Evolutionary conservation across 2,329 filamentous ascomycete genomes (phyloP).

Genomic region (Dactylellina drechsleri): DNA sequence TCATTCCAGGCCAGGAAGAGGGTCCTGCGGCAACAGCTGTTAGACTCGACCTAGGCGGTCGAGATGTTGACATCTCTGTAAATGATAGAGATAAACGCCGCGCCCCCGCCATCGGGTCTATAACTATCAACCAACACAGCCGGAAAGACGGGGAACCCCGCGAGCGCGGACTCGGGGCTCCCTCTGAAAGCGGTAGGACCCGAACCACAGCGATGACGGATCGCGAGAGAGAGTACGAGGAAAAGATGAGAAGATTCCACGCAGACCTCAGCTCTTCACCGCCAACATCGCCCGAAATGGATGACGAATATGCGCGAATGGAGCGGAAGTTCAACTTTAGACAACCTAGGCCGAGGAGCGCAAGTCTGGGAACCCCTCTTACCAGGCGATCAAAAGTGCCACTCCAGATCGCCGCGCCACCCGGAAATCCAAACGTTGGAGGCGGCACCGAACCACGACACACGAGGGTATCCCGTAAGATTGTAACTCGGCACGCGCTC

Average conservation of each 20-base stretch:
- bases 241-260: constrained; percentile 47
- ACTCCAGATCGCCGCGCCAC: constrained; percentile 38
- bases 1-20: constrained; percentile 9
- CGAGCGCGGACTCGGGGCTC: constrained; percentile 28
- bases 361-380: constrained; percentile 43
- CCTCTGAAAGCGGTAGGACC: constrained; percentile 35
- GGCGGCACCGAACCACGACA: constrained; percentile 40
- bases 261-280: constrained; percentile 36
- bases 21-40: constrained; percentile 17
- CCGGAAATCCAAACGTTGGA: constrained; percentile 7
- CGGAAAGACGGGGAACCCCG: constrained; percentile 10
- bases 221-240: constrained; percentile 38
- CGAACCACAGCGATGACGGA: constrained; percentile 34
- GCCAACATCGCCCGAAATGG: constrained; percentile 39
- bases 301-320: constrained; percentile 33
- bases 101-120: constrained; percentile 44
- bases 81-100: constrained; percentile 42
- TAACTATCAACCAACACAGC: constrained; percentile 48
- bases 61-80: constrained; percentile 48
- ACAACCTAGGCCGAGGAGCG: constrained; percentile 31
- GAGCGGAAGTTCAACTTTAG: constrained; percentile 35
- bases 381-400: constrained; percentile 32
- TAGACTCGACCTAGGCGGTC: constrained; percentile 42
- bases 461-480: constrained; percentile 91
- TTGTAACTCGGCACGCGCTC: constrained; percentile 86